phyloP scores from a whole-genome alignment of 2,329 filamentous ascomycete species.

The Trichoderma simmonsii region DNA sequence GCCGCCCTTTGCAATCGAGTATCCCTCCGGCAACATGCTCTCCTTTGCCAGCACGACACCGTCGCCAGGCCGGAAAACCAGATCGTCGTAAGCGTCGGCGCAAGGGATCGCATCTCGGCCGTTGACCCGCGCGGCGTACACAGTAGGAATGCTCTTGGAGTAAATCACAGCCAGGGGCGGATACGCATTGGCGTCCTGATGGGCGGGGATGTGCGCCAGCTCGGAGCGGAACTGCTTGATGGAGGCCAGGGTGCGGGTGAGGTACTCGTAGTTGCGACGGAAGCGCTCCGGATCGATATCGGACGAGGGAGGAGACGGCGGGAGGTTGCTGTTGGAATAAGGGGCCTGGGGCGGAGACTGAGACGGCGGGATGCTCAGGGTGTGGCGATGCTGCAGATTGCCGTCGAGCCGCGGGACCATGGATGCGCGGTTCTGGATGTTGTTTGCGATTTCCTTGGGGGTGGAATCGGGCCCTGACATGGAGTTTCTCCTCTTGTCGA shows the following conservation, averaged over 20 bases:
- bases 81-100: conserved; percentile 77
- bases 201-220: conserved; percentile 58
- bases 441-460: background rate
- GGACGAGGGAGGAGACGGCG: conserved; percentile 20
- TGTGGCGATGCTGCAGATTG: conserved; percentile 17
- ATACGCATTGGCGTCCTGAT: conserved; percentile 67
- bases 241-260: conserved; percentile 68
- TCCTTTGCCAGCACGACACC: conserved; percentile 84
- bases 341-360: background rate
- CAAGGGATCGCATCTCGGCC: conserved; percentile 71
- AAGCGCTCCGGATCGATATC: conserved; percentile 26
- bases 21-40: conserved; percentile 80
- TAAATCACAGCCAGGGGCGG: conserved; percentile 82
- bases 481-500: conserved; percentile 30
- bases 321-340: conserved; percentile 17
- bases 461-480: background rate
- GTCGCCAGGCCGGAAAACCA: conserved; percentile 83
- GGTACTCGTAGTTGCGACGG: conserved; percentile 56
- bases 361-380: background rate
- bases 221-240: conserved; percentile 74
- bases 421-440: conserved; percentile 41
- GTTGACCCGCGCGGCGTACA: conserved; percentile 74
- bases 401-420: conserved; percentile 28
- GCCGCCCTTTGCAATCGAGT: conserved; percentile 69
- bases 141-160: conserved; percentile 81